Evolutionary conservation across 345 rosid species (phyloP).

Genomic region (Eucalyptus polyanthemos): DNA sequence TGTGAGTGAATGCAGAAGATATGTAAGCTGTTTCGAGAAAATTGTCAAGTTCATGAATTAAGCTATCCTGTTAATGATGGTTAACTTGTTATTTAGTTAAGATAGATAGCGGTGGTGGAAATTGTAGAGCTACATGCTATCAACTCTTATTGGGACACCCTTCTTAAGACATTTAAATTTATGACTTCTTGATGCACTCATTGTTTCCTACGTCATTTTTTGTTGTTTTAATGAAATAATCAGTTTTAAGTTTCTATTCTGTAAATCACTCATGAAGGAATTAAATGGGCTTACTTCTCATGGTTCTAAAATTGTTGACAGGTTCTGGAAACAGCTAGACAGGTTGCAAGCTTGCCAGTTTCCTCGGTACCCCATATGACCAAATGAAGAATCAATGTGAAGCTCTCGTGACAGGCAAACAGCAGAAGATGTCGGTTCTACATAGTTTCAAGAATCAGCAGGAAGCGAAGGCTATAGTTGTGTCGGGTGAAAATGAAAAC

Average conservation of each 20-base stretch:
- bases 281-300: not conserved
- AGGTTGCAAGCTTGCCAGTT: slow-evolving; percentile 73
- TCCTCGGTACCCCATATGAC: slow-evolving; percentile 65
- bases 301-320: not conserved
- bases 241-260: not conserved
- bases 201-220: not conserved
- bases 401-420: slow-evolving; percentile 76
- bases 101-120: not conserved
- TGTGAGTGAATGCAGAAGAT: not conserved
- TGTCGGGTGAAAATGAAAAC: slow-evolving; percentile 22
- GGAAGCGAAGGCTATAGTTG: slow-evolving; percentile 25
- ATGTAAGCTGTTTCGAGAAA: not conserved
- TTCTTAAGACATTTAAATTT: not conserved
- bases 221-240: not conserved
- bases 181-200: not conserved
- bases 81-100: not conserved
- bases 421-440: slow-evolving; percentile 90
- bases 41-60: not conserved
- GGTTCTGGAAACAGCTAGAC: slow-evolving; percentile 87
- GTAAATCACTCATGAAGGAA: not conserved
- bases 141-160: not conserved
- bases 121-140: not conserved
- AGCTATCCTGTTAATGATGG: not conserved
- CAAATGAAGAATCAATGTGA: slow-evolving; percentile 91
- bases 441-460: slow-evolving; percentile 60